phyloP scores from a whole-genome alignment of 2,329 filamentous ascomycete genomes.

The Dactylellina cionopaga region DNA sequence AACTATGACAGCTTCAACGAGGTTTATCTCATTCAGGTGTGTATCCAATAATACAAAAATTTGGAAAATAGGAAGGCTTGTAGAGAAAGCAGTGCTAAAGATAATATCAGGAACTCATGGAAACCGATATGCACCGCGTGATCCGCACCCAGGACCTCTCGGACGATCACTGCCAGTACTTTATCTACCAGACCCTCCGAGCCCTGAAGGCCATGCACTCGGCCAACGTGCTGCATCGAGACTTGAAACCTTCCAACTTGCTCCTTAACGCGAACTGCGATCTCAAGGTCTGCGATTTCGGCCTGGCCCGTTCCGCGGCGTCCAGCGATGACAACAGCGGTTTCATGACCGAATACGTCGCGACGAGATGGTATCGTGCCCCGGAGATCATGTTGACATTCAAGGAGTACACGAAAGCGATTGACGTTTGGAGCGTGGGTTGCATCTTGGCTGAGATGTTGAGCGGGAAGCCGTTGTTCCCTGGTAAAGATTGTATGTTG shows the following conservation, averaged over 20 bases:
- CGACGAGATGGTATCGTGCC: conserved; percentile 97
- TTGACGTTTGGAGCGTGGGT: conserved; percentile 98
- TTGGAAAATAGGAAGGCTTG: background rate
- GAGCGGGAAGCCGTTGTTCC: conserved; percentile 96
- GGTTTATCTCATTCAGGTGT: conserved; percentile 96
- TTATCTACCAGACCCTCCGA: conserved; percentile 98
- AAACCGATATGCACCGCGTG: conserved; percentile 99
- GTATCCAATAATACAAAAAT: conserved; percentile 52
- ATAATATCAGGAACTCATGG: conserved; percentile 84
- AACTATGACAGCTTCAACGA: conserved; percentile 97
- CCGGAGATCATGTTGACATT: conserved; percentile 99
- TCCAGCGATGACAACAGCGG: conserved; percentile 99
- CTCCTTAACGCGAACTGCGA: conserved; percentile 98
- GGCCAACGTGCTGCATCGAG: conserved; percentile 95
- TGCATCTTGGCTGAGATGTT: conserved; percentile 99
- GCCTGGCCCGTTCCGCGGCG: conserved; percentile 91
- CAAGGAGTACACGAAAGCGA: conserved; percentile 99
- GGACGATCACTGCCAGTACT: conserved; percentile 99
- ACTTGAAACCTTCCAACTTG: conserved; percentile 96
- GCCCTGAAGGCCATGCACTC: conserved; percentile 99
- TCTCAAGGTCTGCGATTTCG: conserved; percentile 98
- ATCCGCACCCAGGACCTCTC: conserved; percentile 98
- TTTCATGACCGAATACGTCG: conserved; percentile 99
- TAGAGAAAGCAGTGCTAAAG: conserved; percentile 22
- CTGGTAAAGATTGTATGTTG: conserved; percentile 92